phyloP scores from a whole-genome alignment of 202 grass and related monocot species.

The Elaeis oleifera region DNA sequence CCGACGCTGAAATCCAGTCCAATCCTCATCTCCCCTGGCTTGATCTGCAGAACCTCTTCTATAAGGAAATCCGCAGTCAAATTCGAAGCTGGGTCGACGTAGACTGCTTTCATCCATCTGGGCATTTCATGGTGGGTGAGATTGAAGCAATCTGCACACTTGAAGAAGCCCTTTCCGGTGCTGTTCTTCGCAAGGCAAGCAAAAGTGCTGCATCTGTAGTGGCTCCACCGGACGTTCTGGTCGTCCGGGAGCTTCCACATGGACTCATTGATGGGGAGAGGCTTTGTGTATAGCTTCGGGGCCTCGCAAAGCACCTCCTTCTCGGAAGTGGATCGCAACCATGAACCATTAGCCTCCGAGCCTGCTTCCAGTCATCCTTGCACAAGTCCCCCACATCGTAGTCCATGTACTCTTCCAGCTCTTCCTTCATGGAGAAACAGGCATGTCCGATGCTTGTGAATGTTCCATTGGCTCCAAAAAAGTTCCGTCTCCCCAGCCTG shows the following conservation, averaged over 20 bases:
- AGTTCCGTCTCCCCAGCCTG: constrained; percentile 24
- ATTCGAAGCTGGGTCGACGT: constrained; percentile 17
- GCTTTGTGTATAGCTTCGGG: constrained; percentile 27
- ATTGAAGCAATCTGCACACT: constrained; percentile 40
- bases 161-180: constrained; percentile 38
- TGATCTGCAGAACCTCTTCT: constrained; percentile 19
- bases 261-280: constrained; percentile 20
- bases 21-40: constrained; percentile 33
- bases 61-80: constrained; percentile 26
- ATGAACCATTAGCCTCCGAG: constrained; percentile 34
- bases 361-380: constrained; percentile 31
- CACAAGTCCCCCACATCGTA: constrained; percentile 29
- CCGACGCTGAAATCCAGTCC: constrained; percentile 38
- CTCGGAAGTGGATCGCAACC: constrained; percentile 38
- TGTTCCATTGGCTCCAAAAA: constrained; percentile 24
- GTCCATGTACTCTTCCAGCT: constrained; percentile 27
- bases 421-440: constrained; percentile 28
- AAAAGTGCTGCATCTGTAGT: constrained; percentile 37
- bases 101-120: constrained; percentile 19
- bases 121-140: constrained; percentile 31
- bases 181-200: constrained; percentile 30
- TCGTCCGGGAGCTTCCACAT: constrained; percentile 34
- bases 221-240: constrained; percentile 33
- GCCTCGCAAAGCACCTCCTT: constrained; percentile 36
- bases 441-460: constrained; percentile 27